phyloP scores from a whole-genome alignment of 129 eudicot species.

The Solidago caesia region DNA sequence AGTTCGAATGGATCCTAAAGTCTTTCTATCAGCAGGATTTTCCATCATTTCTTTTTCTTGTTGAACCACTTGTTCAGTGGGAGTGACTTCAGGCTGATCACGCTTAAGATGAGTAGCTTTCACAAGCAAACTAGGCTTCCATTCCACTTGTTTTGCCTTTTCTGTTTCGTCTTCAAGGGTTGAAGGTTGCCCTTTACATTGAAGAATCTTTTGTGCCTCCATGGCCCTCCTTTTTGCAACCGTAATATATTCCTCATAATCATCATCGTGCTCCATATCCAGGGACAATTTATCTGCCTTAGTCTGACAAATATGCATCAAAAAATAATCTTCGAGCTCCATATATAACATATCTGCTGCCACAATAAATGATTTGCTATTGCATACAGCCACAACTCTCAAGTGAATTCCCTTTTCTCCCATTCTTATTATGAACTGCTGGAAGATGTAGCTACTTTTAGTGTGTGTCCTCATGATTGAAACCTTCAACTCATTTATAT shows the following conservation, averaged over 20 bases:
- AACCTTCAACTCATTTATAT: slow-evolving; percentile 65
- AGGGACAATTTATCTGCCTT: no score
- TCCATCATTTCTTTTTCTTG: slow-evolving; percentile 86
- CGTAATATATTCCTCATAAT: slow-evolving; percentile 66
- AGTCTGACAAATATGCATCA: no score
- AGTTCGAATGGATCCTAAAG: slow-evolving; percentile 9
- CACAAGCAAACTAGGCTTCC: slow-evolving; percentile 65
- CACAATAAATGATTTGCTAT: no score
- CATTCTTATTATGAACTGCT: no score
- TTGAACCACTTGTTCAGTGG: slow-evolving; percentile 58
- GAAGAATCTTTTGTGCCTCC: slow-evolving; percentile 72
- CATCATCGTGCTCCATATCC: slow-evolving; percentile 58
- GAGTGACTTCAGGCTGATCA: slow-evolving; percentile 66
- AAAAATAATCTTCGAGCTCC: no score
- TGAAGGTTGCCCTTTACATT: slow-evolving; percentile 55
- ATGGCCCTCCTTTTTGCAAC: slow-evolving; percentile 76
- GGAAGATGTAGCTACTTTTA: slow-evolving; percentile 50
- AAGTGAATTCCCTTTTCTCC: no score
- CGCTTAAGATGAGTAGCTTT: slow-evolving; percentile 83
- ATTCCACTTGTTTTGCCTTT: slow-evolving; percentile 48
- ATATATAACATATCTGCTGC: no score
- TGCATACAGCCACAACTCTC: no score
- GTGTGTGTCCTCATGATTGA: slow-evolving; percentile 43
- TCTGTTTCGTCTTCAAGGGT: slow-evolving; percentile 56
- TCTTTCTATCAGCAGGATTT: slow-evolving; percentile 56